These are phyloP conservation scores for Beauveria pseudobassiana DNA, from an alignment of 2,329 filamentous ascomycete species.

Conservation along the genomic window DNA sequence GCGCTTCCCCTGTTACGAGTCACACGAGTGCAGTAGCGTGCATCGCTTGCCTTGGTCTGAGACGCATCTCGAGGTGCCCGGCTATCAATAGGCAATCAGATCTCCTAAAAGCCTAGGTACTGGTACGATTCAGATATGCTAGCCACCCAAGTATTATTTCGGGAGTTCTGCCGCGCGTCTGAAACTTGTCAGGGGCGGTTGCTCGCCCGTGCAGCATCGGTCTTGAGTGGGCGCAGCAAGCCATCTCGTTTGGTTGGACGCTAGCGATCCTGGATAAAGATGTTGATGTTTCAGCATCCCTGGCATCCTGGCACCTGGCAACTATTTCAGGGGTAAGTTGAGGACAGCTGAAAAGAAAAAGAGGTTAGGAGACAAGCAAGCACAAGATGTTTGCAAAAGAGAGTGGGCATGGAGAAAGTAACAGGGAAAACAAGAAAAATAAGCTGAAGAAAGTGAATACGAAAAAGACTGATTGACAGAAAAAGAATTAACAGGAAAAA, in stretches of 20 bases:
- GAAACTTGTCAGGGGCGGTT: background rate
- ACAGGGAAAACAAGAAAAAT: background rate
- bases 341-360: too few relatives aligned
- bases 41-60: background rate
- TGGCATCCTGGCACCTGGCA: background rate
- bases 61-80: background rate
- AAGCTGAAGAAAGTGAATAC: too few relatives aligned
- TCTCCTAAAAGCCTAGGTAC: too few relatives aligned
- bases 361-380: too few relatives aligned
- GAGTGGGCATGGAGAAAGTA: background rate
- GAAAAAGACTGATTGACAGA: background rate
- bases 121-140: too few relatives aligned
- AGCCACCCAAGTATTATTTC: background rate
- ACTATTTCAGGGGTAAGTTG: background rate
- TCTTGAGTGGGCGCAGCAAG: background rate
- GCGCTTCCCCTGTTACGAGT: constrained; percentile 3
- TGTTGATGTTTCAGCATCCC: constrained; percentile 1
- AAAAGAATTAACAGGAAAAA: background rate
- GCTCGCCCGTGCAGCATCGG: too few relatives aligned
- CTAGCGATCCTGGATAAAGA: background rate
- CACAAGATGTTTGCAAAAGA: background rate
- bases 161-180: background rate
- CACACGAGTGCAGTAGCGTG: background rate
- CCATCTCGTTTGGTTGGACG: background rate
- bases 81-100: too few relatives aligned